These are phyloP conservation scores for Rhizoctonia solani DNA, from an alignment of 1,284 basidiomycete species.

Conservation along the genomic window DNA sequence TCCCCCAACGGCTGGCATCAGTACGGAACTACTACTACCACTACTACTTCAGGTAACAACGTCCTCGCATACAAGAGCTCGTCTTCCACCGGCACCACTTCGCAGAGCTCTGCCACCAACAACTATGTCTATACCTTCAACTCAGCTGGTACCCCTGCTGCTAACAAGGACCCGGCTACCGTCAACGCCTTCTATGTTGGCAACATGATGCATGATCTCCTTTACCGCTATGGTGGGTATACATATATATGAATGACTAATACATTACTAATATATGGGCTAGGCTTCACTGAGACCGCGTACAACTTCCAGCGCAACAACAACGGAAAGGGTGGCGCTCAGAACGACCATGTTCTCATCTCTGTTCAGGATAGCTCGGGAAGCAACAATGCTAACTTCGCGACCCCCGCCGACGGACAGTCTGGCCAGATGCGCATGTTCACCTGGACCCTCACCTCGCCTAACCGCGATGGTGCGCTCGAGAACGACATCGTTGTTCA, in stretches of 20 bases:
- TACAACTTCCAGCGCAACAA: constrained; percentile 35
- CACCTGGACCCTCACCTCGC: constrained; percentile 27
- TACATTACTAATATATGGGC: constrained; percentile 52
- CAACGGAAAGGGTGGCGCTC: constrained; percentile 34
- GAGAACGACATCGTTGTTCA: constrained; percentile 33
- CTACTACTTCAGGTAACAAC: constrained; percentile 34
- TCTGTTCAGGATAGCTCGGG: constrained; percentile 34
- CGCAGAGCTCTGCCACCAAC: not conserved
- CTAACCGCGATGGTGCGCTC: constrained; percentile 32
- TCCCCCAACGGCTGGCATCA: constrained; percentile 29
- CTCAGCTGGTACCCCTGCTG: constrained; percentile 45
- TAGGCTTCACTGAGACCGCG: constrained; percentile 48
- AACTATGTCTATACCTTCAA: constrained; percentile 50
- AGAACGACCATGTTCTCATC: constrained; percentile 30
- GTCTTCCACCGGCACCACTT: not conserved
- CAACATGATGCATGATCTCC: constrained; percentile 51
- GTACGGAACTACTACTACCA: not conserved
- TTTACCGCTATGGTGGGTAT: not conserved
- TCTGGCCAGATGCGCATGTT: constrained; percentile 33
- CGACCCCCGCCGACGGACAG: constrained; percentile 30
- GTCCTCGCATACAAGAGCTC: constrained; percentile 43
- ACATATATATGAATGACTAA: not conserved
- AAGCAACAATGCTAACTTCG: constrained; percentile 36
- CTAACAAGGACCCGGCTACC: constrained; percentile 53
- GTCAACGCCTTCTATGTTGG: constrained; percentile 58